Percentiles rank a stretch among this genome's conserved stretches.
Evolutionary conservation across 139 green algal species (phyloP).

Genomic region (Volvox reticuliferus): DNA sequence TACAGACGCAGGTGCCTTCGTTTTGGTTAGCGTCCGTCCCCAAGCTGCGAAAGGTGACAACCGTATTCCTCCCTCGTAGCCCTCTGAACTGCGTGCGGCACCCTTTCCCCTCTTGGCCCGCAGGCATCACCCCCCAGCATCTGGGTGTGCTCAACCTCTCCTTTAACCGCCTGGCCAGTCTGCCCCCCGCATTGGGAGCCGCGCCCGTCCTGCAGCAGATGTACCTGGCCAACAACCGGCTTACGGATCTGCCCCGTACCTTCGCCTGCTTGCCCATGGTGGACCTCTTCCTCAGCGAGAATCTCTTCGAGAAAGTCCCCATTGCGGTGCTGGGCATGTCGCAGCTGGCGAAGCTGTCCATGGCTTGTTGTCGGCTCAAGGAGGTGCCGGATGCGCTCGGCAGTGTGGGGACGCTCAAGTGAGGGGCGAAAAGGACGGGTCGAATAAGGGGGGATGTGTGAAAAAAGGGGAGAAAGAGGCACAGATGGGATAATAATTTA

Average conservation of each 20-base stretch:
- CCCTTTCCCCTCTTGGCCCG: neutral
- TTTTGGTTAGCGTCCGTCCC: too few species aligned
- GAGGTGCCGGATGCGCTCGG: slow-evolving; percentile 50
- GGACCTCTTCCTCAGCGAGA: slow-evolving; percentile 70
- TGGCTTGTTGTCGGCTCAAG: slow-evolving; percentile 60
- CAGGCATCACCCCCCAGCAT: slow-evolving; percentile 50
- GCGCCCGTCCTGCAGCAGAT: slow-evolving; percentile 63
- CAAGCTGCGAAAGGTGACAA: too few species aligned
- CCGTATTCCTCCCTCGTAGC: too few species aligned
- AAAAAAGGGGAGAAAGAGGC: too few species aligned
- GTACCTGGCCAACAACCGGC: slow-evolving; percentile 59
- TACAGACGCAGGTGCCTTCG: too few species aligned
- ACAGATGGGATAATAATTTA: too few species aligned
- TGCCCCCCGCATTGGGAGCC: slow-evolving; percentile 54
- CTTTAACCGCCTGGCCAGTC: slow-evolving; percentile 64
- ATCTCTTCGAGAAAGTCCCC: slow-evolving; percentile 56
- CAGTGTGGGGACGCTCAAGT: slow-evolving; percentile 40
- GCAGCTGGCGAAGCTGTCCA: slow-evolving; percentile 66
- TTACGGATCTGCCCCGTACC: slow-evolving; percentile 56
- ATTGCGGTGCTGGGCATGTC: slow-evolving; percentile 48
- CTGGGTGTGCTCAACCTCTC: slow-evolving; percentile 69
- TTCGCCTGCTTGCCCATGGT: slow-evolving; percentile 64
- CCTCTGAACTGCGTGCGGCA: too few species aligned
- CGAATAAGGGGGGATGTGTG: too few species aligned
- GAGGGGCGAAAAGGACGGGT: neutral